Conservation (phyloP, 2,329 filamentous ascomycete genomes). For the Alternaria alternata region DNA sequence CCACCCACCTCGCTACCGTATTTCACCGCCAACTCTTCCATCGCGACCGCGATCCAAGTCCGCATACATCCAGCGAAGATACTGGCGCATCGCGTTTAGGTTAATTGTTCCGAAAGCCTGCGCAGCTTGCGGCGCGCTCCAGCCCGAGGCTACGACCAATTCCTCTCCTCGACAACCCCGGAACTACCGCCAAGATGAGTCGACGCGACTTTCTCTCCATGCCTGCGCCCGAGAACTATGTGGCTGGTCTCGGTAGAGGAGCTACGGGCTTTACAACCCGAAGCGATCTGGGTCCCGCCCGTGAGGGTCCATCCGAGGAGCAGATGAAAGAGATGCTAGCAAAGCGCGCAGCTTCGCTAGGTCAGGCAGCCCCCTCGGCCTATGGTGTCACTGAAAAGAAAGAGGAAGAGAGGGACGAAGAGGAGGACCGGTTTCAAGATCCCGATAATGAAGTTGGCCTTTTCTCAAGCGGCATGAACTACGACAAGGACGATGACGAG, state of each 20-base stretch:
- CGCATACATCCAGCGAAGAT: neutral
- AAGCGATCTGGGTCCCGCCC: constrained; percentile 92
- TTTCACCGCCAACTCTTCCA: neutral
- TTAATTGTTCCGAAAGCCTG: neutral
- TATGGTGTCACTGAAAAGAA: constrained; percentile 75
- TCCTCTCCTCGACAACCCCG: neutral
- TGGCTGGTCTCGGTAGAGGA: constrained; percentile 95
- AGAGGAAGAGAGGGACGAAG: constrained; percentile 76
- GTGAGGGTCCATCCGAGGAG: constrained; percentile 94
- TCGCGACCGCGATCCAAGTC: neutral
- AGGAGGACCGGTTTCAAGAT: constrained; percentile 87
- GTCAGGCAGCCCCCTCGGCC: constrained; percentile 73
- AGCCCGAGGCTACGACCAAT: neutral
- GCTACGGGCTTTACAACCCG: constrained; percentile 98
- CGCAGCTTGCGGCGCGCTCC: neutral
- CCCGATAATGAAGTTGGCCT: constrained; percentile 96
- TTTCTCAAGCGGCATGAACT: constrained; percentile 87
- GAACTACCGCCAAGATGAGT: constrained; percentile 59
- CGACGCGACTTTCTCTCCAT: constrained; percentile 89
- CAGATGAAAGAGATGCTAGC: constrained; percentile 98
- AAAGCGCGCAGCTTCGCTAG: constrained; percentile 86
- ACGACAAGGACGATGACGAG: constrained; percentile 97
- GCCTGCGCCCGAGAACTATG: constrained; percentile 70
- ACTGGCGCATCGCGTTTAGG: neutral
- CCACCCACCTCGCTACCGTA: neutral